phyloP scores from a whole-genome alignment of 805 yeast genomes.

The Cyberlindnera bimundalis region DNA sequence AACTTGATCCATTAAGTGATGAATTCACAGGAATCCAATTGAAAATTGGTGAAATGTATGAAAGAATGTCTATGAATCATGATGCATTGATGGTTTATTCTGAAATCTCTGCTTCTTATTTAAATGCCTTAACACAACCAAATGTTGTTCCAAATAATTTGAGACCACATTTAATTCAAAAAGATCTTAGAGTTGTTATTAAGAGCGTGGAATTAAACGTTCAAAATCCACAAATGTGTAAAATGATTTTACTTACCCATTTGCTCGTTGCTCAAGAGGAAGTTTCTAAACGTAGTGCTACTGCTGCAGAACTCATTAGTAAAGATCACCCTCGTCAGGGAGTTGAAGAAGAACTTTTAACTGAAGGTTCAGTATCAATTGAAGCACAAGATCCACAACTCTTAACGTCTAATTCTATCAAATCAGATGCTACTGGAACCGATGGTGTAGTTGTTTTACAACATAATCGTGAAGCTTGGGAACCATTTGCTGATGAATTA shows the following conservation, averaged over 20 bases:
- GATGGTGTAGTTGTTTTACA: constrained; percentile 19
- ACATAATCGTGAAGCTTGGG: constrained; percentile 55
- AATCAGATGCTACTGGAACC: constrained; percentile 1
- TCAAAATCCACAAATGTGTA: constrained; percentile 45
- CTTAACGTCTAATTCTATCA: constrained; percentile 2
- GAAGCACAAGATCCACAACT: constrained; percentile 6
- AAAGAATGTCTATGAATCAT: constrained; percentile 53
- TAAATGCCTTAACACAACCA: constrained; percentile 47
- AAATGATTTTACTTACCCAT: constrained; percentile 60
- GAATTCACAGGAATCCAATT: constrained; percentile 90
- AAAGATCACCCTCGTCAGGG: constrained; percentile 21
- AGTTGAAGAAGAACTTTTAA: background rate
- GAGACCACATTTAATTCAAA: constrained; percentile 60
- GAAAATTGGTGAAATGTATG: constrained; percentile 85
- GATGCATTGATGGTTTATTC: constrained; percentile 68
- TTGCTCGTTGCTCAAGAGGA: constrained; percentile 64
- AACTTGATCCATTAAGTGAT: constrained; percentile 58
- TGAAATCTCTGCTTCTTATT: constrained; percentile 59
- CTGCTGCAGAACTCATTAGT: constrained; percentile 31
- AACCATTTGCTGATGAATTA: constrained; percentile 72
- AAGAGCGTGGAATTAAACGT: constrained; percentile 60
- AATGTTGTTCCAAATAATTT: constrained; percentile 29
- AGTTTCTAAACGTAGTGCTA: constrained; percentile 42
- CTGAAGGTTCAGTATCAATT: background rate
- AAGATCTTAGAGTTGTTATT: constrained; percentile 65